Base-by-base conservation (phyloP, 1,139 yeast genomes). In the Debaryomycetaceae sp. region DNA sequence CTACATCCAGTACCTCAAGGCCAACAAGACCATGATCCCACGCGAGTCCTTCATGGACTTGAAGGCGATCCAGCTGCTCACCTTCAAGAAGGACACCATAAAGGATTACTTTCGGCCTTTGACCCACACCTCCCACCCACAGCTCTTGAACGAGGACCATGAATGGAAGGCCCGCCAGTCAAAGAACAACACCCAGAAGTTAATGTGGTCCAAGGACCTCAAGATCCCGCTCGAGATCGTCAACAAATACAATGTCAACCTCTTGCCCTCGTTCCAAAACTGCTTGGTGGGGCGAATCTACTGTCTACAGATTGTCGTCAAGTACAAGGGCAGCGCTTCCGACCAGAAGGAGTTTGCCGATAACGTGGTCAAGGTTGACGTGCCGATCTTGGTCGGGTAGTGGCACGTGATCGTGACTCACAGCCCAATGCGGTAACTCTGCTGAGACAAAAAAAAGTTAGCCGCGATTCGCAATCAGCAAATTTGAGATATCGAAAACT, bases 231-330 rank as follows among this genome's bases (percentile, higher is more conserved):
- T 67, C 32, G 44, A 40, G 11, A 43, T 56, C 1, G 33, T 53
- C 15, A 65, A 66, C 40, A 65, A 64, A 42, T 56, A 60, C 36
- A 65, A 62, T 36, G 52, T 64, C 27, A 64, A 61, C 14, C 50
- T 67, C 32, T 46, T 63, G 10, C 73, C 74, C 4, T 56, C 61
- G 27, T 67, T 65, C 44, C 73, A 67, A 36, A 61, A 56, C 28
- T 67, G 74, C 41, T 51, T 67, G 34, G 60, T 63, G 8, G 74
- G 74, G 0, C 46, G 73, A 34, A 36, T 62, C 2, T 65, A 67
- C 39, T 58, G 70, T 36, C 46, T 67, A 31, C 71, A 66, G 40
- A 58, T 66, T 3, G 41, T 48, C 15, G 64, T 65, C 11, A 61
- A 53, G 43, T 62, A 49, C 37, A 65, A 64, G 45, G 72, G 71